These are phyloP conservation scores for Pythium phragmitis DNA, from an alignment of 352 stramenopile species.

Conservation along the genomic window DNA sequence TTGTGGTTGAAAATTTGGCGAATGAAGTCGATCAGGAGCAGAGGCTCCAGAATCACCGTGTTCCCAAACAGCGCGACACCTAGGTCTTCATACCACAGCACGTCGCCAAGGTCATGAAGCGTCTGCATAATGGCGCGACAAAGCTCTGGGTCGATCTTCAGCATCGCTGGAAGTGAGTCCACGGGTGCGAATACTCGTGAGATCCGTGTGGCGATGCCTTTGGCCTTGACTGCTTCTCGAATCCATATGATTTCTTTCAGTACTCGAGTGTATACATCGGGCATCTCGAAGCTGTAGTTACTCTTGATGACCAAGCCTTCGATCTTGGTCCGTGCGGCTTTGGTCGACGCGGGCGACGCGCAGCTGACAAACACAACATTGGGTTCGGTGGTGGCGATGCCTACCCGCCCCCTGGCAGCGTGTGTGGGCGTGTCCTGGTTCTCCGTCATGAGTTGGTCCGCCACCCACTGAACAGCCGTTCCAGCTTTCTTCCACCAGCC, in stretches of 20 bases:
- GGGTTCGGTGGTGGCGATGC: neutral
- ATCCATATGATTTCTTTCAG: neutral
- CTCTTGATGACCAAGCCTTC: slow-evolving; percentile 7
- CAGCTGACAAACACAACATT: slow-evolving; percentile 3
- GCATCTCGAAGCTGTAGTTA: slow-evolving; percentile 10
- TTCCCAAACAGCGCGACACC: slow-evolving; percentile 1
- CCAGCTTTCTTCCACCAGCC: no score
- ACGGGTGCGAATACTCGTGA: neutral
- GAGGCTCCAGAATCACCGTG: slow-evolving; percentile 12
- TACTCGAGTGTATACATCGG: slow-evolving; percentile 4
- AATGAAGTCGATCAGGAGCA: slow-evolving; percentile 22
- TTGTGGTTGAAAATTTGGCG: slow-evolving; percentile 17
- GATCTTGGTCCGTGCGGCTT: neutral
- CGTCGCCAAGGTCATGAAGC: slow-evolving; percentile 22
- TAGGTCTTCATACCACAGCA: slow-evolving; percentile 19
- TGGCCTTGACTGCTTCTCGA: neutral
- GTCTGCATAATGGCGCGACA: slow-evolving; percentile 6
- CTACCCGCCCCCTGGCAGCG: no score
- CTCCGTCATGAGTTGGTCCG: no score
- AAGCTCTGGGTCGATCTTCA: neutral
- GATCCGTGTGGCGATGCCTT: neutral
- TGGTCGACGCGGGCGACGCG: neutral
- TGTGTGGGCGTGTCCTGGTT: no score
- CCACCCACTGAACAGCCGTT: no score
- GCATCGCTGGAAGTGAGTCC: neutral